Percentiles rank a stretch among this genome's conserved stretches.
phyloP scores from a whole-genome alignment of 306 rosid genomes.

The Trifolium repens region DNA sequence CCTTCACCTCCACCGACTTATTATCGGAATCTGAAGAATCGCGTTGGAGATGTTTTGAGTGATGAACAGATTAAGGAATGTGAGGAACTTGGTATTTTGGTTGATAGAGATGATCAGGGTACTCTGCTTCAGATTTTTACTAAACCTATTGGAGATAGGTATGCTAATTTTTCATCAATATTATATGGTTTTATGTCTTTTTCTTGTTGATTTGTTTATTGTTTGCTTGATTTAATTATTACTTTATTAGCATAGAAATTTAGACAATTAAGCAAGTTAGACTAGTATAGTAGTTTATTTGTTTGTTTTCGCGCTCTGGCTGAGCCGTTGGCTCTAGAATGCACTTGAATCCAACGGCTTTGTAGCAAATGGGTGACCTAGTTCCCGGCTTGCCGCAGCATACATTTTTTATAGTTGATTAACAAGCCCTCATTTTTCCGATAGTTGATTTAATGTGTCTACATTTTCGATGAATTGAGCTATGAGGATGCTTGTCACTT shows the following conservation, averaged over 20 bases:
- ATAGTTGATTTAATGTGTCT: background rate
- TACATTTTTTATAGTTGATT: background rate
- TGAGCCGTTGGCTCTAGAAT: background rate
- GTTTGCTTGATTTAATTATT: background rate
- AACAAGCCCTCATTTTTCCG: no score
- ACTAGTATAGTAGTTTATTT: background rate
- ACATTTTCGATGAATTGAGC: background rate
- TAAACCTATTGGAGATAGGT: slow-evolving; percentile 94
- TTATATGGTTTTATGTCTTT: background rate
- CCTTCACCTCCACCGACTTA: slow-evolving; percentile 93
- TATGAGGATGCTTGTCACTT: background rate
- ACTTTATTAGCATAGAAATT: background rate
- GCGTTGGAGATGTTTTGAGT: slow-evolving; percentile 72
- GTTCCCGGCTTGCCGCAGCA: no score
- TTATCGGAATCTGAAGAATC: slow-evolving; percentile 66
- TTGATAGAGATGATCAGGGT: slow-evolving; percentile 90
- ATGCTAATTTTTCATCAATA: background rate
- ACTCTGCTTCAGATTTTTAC: slow-evolving; percentile 96
- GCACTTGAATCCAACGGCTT: background rate
- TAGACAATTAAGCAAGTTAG: background rate
- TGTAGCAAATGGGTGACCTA: no score
- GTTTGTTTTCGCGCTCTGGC: background rate
- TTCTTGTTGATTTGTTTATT: background rate
- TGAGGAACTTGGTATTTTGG: slow-evolving; percentile 89
- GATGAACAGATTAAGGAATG: slow-evolving; percentile 79